These are phyloP conservation scores for Xylariaceae sp. DNA, from an alignment of 2,329 filamentous ascomycete genomes.

Conservation along the genomic window DNA sequence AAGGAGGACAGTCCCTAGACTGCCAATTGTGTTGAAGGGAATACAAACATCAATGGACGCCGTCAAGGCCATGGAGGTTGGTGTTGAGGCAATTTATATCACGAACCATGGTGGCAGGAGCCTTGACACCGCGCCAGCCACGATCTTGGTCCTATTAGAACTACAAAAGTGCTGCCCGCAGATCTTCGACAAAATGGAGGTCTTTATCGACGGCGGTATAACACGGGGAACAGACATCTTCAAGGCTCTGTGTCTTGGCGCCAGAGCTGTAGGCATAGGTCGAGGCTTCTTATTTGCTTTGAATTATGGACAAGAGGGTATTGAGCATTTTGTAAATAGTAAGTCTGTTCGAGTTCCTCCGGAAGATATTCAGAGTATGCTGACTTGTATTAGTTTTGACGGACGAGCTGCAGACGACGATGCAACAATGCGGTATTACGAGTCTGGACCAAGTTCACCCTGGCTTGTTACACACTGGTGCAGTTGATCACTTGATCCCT, in stretches of 20 bases:
- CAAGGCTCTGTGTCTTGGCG: constrained; percentile 70
- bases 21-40: constrained; percentile 70
- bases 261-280: constrained; percentile 67
- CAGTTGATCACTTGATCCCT: constrained; percentile 54
- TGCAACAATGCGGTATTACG: constrained; percentile 69
- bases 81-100: constrained; percentile 71
- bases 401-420: constrained; percentile 69
- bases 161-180: constrained; percentile 65
- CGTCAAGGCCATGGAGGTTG: constrained; percentile 61
- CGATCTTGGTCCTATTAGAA: constrained; percentile 66
- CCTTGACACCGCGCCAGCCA: constrained; percentile 57
- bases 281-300: constrained; percentile 65
- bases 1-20: constrained; percentile 58
- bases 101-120: constrained; percentile 73
- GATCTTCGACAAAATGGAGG: constrained; percentile 64
- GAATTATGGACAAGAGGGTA: constrained; percentile 64
- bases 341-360: constrained; percentile 38
- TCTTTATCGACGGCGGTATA: constrained; percentile 70
- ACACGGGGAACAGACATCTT: constrained; percentile 70
- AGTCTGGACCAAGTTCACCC: constrained; percentile 65
- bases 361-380: not conserved
- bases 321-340: constrained; percentile 60
- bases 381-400: constrained; percentile 48
- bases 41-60: constrained; percentile 73
- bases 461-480: constrained; percentile 63